Conservation (phyloP, 2,329 filamentous ascomycete genomes). For the Claviceps cyperi region DNA sequence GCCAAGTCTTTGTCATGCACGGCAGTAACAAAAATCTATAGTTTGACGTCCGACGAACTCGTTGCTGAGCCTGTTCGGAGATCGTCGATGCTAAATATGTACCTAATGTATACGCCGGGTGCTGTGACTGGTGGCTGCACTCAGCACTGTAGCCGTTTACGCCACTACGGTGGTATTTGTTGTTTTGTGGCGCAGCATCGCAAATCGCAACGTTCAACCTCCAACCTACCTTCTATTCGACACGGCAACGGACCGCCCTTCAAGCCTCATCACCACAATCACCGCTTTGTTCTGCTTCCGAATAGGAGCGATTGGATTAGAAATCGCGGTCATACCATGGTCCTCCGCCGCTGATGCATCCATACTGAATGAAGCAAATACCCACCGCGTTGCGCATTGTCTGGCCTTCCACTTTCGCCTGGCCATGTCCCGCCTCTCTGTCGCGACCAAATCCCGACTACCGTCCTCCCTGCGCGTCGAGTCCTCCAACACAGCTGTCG, state of each 20-base stretch:
- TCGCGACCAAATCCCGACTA: conserved; percentile 58
- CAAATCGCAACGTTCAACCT: not conserved
- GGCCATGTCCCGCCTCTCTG: conserved; percentile 41
- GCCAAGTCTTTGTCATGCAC: too few relatives aligned
- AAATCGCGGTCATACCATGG: not conserved
- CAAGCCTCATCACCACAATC: not conserved
- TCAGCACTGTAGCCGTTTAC: too few relatives aligned
- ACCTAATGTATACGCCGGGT: too few relatives aligned
- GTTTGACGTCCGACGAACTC: too few relatives aligned
- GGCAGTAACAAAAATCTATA: too few relatives aligned
- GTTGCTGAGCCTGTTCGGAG: too few relatives aligned
- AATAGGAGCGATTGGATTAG: not conserved
- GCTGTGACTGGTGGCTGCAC: too few relatives aligned
- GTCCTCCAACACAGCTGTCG: conserved; percentile 46
- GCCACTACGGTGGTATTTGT: not conserved
- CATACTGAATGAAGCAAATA: not conserved
- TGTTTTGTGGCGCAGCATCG: not conserved
- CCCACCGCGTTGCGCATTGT: not conserved
- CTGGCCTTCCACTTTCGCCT: not conserved
- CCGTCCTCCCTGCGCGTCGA: conserved; percentile 57
- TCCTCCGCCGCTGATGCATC: not conserved
- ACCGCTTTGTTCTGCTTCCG: not conserved
- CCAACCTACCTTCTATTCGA: too few relatives aligned
- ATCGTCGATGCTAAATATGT: too few relatives aligned
- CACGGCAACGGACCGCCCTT: not conserved